phyloP scores from a whole-genome alignment of 2,329 filamentous ascomycete species.

The Colletotrichum abscissum region DNA sequence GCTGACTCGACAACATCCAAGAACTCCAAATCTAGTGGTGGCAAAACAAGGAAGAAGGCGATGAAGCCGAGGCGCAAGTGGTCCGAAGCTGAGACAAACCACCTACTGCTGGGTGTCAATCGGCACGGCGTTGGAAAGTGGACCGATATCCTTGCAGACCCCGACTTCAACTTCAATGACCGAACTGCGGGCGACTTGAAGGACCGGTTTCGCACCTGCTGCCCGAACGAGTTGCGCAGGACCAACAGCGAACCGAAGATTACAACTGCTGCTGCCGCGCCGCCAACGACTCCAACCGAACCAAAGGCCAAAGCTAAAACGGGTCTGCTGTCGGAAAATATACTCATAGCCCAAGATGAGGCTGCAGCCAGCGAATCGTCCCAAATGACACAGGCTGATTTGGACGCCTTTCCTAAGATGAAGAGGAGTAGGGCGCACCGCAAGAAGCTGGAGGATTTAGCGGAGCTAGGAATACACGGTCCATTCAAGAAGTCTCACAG shows the following conservation, averaged over 20 bases:
- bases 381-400: conserved; percentile 40
- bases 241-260: conserved; percentile 47
- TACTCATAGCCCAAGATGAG: conserved; percentile 61
- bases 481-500: conserved; percentile 72
- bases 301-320: conserved; percentile 55
- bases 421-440: conserved; percentile 66
- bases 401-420: conserved; percentile 51
- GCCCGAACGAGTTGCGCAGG: conserved; percentile 68
- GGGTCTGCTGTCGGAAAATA: conserved; percentile 65
- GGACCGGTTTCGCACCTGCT: conserved; percentile 74
- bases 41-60: conserved; percentile 63
- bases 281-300: conserved; percentile 37
- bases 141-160: conserved; percentile 72
- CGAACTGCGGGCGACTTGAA: conserved; percentile 73
- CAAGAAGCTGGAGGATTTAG: conserved; percentile 66
- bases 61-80: conserved; percentile 71
- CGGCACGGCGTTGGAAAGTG: conserved; percentile 74
- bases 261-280: conserved; percentile 25
- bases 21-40: conserved; percentile 37
- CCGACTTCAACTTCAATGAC: conserved; percentile 69
- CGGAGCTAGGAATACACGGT: conserved; percentile 68
- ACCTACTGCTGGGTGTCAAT: conserved; percentile 69
- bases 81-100: conserved; percentile 73
- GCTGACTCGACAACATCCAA: conserved; percentile 42
- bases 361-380: conserved; percentile 39